A percentile compares a stretch with the other conserved stretches of the same genome.
Conservation (phyloP, 495 filamentous ascomycete species). For the Glarea lozoyensis region DNA sequence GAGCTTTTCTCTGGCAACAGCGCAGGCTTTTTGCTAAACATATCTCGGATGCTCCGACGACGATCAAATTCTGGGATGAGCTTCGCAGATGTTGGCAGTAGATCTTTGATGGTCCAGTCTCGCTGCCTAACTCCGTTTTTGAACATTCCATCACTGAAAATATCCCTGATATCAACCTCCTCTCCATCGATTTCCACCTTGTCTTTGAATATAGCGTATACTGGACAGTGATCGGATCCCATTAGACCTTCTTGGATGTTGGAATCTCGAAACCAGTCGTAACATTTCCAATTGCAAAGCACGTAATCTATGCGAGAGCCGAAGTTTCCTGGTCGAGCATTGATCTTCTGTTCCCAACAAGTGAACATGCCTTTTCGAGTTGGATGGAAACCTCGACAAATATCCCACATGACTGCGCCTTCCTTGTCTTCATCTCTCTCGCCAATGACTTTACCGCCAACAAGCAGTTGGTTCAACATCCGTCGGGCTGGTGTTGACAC, state of each 20-base stretch:
- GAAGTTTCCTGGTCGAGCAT: conserved; percentile 82
- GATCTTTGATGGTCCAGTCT: conserved; percentile 56
- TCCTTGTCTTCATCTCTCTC: conserved; percentile 66
- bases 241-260: conserved; percentile 94
- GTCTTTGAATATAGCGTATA: conserved; percentile 71
- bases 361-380: conserved; percentile 85
- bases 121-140: conserved; percentile 55
- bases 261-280: conserved; percentile 73
- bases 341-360: conserved; percentile 83
- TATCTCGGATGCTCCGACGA: conserved; percentile 80
- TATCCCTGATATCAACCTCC: conserved; percentile 51
- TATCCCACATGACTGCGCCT: conserved; percentile 70
- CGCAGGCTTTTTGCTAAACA: conserved; percentile 55
- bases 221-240: conserved; percentile 95
- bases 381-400: conserved; percentile 77
- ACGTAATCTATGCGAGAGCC: conserved; percentile 92
- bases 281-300: conserved; percentile 72
- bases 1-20: conserved; percentile 9
- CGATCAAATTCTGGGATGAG: conserved; percentile 82
- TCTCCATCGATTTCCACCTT: conserved; percentile 40
- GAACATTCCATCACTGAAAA: conserved; percentile 76
- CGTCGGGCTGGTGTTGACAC: conserved; percentile 66
- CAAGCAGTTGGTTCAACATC: conserved; percentile 76
- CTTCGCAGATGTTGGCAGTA: conserved; percentile 68
- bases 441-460: conserved; percentile 60